Percentiles rank a stretch among this genome's conserved stretches.
phyloP scores from a whole-genome alignment of 352 stramenopile species.

The Poterioochromonas sp. region DNA sequence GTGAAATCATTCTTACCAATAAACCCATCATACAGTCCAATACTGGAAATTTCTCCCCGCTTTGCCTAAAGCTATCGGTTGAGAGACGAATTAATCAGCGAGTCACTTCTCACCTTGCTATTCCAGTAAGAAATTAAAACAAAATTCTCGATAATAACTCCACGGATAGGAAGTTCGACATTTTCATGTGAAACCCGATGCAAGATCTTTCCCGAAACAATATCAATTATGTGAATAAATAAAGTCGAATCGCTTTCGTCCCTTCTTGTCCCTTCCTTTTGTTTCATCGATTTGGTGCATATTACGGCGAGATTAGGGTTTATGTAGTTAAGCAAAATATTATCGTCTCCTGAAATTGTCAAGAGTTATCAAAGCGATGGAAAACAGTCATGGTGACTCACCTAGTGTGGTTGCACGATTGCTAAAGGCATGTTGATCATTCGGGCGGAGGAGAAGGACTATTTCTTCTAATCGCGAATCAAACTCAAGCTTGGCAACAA shows the following conservation, averaged over 20 bases:
- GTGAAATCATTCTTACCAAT: slow-evolving; percentile 87
- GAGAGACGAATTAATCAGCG: no score
- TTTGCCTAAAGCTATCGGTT: slow-evolving; percentile 39
- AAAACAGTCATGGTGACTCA: no score
- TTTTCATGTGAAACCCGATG: slow-evolving; percentile 54
- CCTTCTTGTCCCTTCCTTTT: slow-evolving; percentile 47
- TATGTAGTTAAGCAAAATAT: slow-evolving; percentile 91
- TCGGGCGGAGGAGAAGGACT: no score
- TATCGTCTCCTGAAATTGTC: slow-evolving; percentile 74
- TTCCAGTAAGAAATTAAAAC: slow-evolving; percentile 93
- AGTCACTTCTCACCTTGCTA: slow-evolving; percentile 51
- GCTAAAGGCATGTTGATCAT: no score
- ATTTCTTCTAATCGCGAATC: no score
- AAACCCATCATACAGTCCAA: slow-evolving; percentile 85
- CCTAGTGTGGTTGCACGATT: no score
- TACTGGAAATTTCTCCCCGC: slow-evolving; percentile 57
- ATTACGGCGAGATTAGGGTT: slow-evolving; percentile 89
- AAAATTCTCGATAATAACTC: slow-evolving; percentile 82
- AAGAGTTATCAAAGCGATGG: not conserved
- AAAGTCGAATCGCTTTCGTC: slow-evolving; percentile 49
- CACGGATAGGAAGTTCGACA: slow-evolving; percentile 46
- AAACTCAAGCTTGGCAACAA: no score
- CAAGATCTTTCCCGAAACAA: slow-evolving; percentile 81
- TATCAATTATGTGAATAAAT: slow-evolving; percentile 84
- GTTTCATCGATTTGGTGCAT: slow-evolving; percentile 41